Base-by-base conservation (phyloP, 2,329 filamentous ascomycete species). In the Rachicladosporium sp. region DNA sequence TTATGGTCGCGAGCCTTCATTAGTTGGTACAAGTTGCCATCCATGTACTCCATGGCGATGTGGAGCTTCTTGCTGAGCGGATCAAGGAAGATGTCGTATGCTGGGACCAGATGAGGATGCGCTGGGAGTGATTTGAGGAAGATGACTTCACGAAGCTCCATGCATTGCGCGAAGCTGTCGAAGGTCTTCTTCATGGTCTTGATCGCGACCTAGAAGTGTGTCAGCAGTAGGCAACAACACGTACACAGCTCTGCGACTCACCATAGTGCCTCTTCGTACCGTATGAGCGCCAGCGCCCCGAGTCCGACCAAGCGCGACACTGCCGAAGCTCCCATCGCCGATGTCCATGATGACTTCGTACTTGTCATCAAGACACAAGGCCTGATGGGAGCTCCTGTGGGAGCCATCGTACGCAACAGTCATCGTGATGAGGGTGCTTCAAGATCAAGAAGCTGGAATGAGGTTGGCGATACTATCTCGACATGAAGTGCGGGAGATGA, bases 151-250 rank as follows among this genome's bases (percentile, higher is more conserved):
- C 91, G 81, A 39, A 98, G 75, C 63, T 98, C 91, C 47, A 95
- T 67, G 61, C 91, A 98, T 38, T 87, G 82, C 10, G 76, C 68
- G 57, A 95, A 87, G 2, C 85, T 93, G 53, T 96, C 88, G 54
- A 96, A 98, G 0, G 82, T 88, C 74, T 98, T 98, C 73, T 98
- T 98, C 91, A 98, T 98, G 4, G 91, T 96, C 67, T 98, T 98
- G 67, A 98, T 95, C 33, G 91, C 91, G 54, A 98, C 83, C 91
- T 96, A 53, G 52, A 8, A 13, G 49, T 41, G 23, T 45, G 39
- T 43, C 38, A 38, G 43, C 21, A 10, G 31, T 35, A n/a, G n/a
- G n/a, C 27, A 21, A 30, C 33, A 19, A 13, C 29, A 38, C 27
- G 33, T 19, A 12, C 12, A 23, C 13, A 27, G 42, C 41, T 36